phyloP scores from a whole-genome alignment of 108 stramenopile species.

The Pseudonitzschia multiseries region DNA sequence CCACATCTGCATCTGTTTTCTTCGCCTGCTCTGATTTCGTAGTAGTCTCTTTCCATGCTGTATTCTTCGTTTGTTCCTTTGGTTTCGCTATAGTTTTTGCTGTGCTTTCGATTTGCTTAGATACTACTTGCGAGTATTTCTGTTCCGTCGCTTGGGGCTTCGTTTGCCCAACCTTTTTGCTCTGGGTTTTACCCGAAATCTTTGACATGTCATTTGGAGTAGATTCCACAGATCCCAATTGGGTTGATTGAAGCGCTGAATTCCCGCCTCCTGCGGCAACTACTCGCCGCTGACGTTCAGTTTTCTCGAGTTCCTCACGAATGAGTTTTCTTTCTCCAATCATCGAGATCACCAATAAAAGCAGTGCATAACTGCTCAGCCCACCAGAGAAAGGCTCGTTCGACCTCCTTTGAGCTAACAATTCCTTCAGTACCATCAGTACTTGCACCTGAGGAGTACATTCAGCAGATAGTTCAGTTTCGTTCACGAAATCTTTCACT shows the following conservation, averaged over 20 bases:
- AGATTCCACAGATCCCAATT: background rate
- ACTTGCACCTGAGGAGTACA: slow-evolving; percentile 77
- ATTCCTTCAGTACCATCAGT: slow-evolving; percentile 87
- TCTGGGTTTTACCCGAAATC: background rate
- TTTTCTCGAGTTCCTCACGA: slow-evolving; percentile 64
- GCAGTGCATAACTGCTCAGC: slow-evolving; percentile 91
- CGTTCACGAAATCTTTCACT: slow-evolving; percentile 72
- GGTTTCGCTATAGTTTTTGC: background rate
- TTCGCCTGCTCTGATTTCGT: slow-evolving; percentile 13
- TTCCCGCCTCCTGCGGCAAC: slow-evolving; percentile 46
- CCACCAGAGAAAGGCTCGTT: slow-evolving; percentile 97
- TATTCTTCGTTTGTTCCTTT: background rate
- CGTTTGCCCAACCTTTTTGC: background rate
- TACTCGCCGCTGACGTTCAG: slow-evolving; percentile 64
- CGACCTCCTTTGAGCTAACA: slow-evolving; percentile 82
- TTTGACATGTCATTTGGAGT: background rate
- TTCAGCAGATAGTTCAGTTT: slow-evolving; percentile 65
- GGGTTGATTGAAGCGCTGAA: slow-evolving; percentile 9
- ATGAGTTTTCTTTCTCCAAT: slow-evolving; percentile 76
- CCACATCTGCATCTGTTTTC: background rate
- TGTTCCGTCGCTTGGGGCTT: slow-evolving; percentile 1
- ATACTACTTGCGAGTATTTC: background rate
- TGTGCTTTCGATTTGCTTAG: background rate
- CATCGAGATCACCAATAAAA: slow-evolving; percentile 83
- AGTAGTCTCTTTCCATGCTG: background rate